Evolutionary conservation across 1,284 basidiomycete genomes (phyloP), one percentile per base, ranked within the genome.

Genomic region (Dichomitus squalens): DNA sequence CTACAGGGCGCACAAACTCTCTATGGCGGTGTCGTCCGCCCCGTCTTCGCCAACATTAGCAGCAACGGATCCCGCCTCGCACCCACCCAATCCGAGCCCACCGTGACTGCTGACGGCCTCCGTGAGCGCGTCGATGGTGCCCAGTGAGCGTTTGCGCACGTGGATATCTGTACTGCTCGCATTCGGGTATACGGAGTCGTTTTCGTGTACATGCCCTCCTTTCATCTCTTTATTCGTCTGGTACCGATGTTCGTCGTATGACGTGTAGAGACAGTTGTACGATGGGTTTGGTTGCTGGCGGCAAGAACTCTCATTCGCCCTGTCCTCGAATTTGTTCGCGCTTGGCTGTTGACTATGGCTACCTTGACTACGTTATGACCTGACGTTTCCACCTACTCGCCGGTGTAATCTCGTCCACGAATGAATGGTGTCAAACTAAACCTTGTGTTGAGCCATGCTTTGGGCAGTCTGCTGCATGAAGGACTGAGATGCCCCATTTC

Each of bases 111-210:
- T 20, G 79, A 81, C 49, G 72, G 66, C 18, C 69, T 82, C 60
- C 78, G 80, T 51, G 77, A 80, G 52, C 77, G 76, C 49, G 76
- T 79, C 49, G 73, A 76, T 40, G 73, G 70, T 4, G 61, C 67
- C 34, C 70, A 75, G 61, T 64, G 61, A 56, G 49, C 52, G 53
- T 31, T 6, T n/a, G n/a, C n/a, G n/a, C n/a, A n/a, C n/a, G n/a
- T n/a, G n/a, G n/a, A n/a, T n/a, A n/a, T 33, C 12, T 33, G 31
- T 33, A 33, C 7, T 33, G 31, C 31, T 33, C 31, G 31, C 7
- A 9, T 36, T 18, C 5, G 11, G 21, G 36, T 25, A 5, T 8
- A 4, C 27, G 12, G 23, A 14, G 49, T 25, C 35, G 35, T 23
- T 12, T 12, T 49, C 27, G 16, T 46, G 7, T n/a, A 21, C 43